These are phyloP conservation scores for Beauveria australis DNA, from an alignment of 2,329 filamentous ascomycete species.

Conservation along the genomic window DNA sequence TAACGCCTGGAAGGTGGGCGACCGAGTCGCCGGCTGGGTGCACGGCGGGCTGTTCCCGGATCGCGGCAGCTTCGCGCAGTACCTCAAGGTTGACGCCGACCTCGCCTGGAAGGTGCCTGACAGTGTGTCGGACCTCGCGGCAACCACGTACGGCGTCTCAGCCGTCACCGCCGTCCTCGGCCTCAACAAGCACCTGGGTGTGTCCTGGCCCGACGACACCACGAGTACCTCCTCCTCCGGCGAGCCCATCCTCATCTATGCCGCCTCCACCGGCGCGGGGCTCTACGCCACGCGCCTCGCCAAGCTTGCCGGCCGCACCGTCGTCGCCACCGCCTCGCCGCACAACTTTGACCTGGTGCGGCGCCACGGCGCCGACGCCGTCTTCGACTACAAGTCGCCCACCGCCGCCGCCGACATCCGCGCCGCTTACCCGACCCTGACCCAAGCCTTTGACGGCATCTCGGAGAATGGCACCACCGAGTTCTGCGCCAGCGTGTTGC, in stretches of 20 bases:
- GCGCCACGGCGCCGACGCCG: slow-evolving; percentile 32
- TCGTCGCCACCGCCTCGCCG: slow-evolving; percentile 33
- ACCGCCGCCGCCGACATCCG: slow-evolving; percentile 14
- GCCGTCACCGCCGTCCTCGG: slow-evolving; percentile 19
- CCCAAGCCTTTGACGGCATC: slow-evolving; percentile 23
- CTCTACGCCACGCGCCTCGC: slow-evolving; percentile 38
- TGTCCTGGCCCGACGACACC: slow-evolving; percentile 14
- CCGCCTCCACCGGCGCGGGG: slow-evolving; percentile 39
- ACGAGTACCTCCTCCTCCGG: slow-evolving; percentile 6
- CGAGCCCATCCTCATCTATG: slow-evolving; percentile 35
- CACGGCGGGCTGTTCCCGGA: slow-evolving; percentile 19
- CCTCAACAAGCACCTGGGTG: slow-evolving; percentile 17
- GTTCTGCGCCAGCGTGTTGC: slow-evolving; percentile 20
- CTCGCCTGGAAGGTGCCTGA: slow-evolving; percentile 19
- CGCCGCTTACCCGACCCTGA: slow-evolving; percentile 19
- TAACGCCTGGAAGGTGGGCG: slow-evolving; percentile 15
- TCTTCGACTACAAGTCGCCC: slow-evolving; percentile 32
- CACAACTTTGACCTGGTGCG: slow-evolving; percentile 35
- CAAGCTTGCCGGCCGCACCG: slow-evolving; percentile 33
- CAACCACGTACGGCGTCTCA: slow-evolving; percentile 23
- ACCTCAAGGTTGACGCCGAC: slow-evolving; percentile 17
- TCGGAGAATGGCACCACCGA: slow-evolving; percentile 22
- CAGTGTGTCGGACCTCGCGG: slow-evolving; percentile 15
- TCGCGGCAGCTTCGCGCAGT: slow-evolving; percentile 22
- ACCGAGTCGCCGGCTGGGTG: slow-evolving; percentile 18